phyloP scores from a whole-genome alignment of 2,329 filamentous ascomycete species.

The Sporothrix pseudoabietina region DNA sequence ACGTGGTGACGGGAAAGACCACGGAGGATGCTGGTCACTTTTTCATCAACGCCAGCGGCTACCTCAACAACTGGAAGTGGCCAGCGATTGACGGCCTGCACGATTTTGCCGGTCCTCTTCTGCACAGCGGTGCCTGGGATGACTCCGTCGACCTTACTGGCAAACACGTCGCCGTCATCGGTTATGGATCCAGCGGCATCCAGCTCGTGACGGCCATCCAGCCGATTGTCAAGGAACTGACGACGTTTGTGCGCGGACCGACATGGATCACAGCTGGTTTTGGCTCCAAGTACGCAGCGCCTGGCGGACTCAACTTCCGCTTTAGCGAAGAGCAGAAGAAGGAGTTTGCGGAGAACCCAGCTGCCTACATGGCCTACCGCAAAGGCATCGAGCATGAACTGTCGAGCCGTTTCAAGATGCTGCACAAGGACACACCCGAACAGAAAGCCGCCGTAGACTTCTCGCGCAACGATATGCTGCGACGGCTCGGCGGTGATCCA shows the following conservation, averaged over 20 bases:
- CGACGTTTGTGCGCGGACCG: conserved; percentile 26
- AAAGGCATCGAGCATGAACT: conserved; percentile 35
- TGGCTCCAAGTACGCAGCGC: conserved; percentile 56
- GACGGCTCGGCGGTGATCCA: conserved; percentile 29
- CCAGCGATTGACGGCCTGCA: conserved; percentile 36
- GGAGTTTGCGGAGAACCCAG: conserved; percentile 32
- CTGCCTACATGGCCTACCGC: conserved; percentile 29
- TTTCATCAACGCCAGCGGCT: conserved; percentile 52
- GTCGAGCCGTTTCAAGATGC: conserved; percentile 31
- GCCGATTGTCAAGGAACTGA: conserved; percentile 42
- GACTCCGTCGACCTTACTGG: conserved; percentile 34
- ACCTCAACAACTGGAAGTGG: conserved; percentile 56
- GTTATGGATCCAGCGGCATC: conserved; percentile 32
- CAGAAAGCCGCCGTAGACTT: conserved; percentile 27
- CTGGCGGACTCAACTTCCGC: conserved; percentile 39
- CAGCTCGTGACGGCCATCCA: conserved; percentile 41
- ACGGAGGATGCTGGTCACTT: conserved; percentile 46
- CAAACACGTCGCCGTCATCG: conserved; percentile 33
- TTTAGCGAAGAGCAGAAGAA: conserved; percentile 30
- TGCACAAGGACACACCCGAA: conserved; percentile 30
- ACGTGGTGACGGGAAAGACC: background rate
- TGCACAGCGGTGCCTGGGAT: conserved; percentile 34
- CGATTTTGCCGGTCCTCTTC: conserved; percentile 30
- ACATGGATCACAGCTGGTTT: conserved; percentile 66
- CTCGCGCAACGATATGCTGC: conserved; percentile 30